Base-by-base conservation (phyloP, 768 basidiomycete species). In the Auriculariales sp. region DNA sequence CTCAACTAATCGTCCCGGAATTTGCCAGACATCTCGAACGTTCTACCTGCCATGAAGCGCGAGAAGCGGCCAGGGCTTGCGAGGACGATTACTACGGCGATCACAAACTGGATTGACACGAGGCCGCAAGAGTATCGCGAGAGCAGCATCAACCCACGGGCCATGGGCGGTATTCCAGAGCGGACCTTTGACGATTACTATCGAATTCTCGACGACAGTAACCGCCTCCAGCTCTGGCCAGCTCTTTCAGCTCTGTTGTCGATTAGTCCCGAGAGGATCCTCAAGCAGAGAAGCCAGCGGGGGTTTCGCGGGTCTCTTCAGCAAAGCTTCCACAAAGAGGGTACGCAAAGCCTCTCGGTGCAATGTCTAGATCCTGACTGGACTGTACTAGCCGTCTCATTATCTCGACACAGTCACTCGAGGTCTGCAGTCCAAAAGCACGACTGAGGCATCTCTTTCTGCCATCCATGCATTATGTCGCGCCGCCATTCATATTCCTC, bases 21-120 rank as follows among this genome's bases (percentile, higher is more conserved):
- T n/a, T 85, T 83, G 1, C 69, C 88, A 3, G 74, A 94, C 28
- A 77, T 11, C 39, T 93, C n/a, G n/a, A n/a, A n/a, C n/a, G n/a
- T n/a, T n/a, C n/a, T n/a, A n/a, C n/a, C n/a, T n/a, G n/a, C n/a
- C n/a, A n/a, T 94, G 78, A 78, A 77, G 55, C 72, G 71, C 29
- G 80, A 85, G 33, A 74, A 81, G 0, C 87, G 89, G 52, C 63
- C 74, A 11, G 79, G 83, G 1, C 72, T 92, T 45, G 79, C 88
- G 0, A 68, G 75, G 25, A 76, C 83, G 24, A 71, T 94, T 28
- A 77, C 88, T 19, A 71, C 75, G 27, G 87, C 86, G 1, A 69
- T 94, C 27, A 92, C 90, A 90, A 90, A 83, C 55, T 94, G 89
- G 89, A 79, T 93, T 28, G 80, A 83, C 29, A 68, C 76, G 22